Evolutionary conservation across 257 asterid species (phyloP).

Genomic region (Catharanthus roseus): DNA sequence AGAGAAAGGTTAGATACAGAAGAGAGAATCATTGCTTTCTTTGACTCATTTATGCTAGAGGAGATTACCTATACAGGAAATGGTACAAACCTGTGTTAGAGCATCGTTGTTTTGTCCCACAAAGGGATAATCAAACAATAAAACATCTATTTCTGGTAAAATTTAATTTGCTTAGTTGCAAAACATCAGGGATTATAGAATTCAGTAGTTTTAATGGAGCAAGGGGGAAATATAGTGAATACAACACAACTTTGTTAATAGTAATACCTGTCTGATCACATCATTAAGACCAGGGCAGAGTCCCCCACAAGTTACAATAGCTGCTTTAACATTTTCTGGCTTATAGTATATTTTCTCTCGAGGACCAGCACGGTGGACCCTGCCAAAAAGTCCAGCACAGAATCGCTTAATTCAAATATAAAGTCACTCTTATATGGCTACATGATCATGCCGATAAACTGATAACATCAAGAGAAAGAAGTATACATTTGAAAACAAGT

Average conservation of each 20-base stretch:
- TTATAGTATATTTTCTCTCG: constrained; percentile 75
- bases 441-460: background rate
- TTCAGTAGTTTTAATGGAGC: background rate
- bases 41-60: background rate
- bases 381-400: constrained; percentile 19
- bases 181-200: too few species aligned
- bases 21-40: background rate
- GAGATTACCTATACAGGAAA: background rate
- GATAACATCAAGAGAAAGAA: background rate
- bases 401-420: background rate
- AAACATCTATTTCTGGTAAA: background rate
- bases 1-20: constrained; percentile 8
- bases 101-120: background rate
- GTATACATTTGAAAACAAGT: background rate
- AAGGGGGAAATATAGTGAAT: background rate
- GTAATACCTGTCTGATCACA: constrained; percentile 76
- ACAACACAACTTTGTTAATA: background rate
- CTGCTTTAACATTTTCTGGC: constrained; percentile 91
- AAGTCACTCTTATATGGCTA: background rate
- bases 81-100: background rate
- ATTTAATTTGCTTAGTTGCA: background rate
- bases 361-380: constrained; percentile 97
- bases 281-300: constrained; percentile 97
- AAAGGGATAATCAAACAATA: background rate
- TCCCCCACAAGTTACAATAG: constrained; percentile 92